Evolutionary conservation across 768 basidiomycete genomes (phyloP), one percentile per base, ranked within the genome.

Genomic region (Termitomyces sp.): DNA sequence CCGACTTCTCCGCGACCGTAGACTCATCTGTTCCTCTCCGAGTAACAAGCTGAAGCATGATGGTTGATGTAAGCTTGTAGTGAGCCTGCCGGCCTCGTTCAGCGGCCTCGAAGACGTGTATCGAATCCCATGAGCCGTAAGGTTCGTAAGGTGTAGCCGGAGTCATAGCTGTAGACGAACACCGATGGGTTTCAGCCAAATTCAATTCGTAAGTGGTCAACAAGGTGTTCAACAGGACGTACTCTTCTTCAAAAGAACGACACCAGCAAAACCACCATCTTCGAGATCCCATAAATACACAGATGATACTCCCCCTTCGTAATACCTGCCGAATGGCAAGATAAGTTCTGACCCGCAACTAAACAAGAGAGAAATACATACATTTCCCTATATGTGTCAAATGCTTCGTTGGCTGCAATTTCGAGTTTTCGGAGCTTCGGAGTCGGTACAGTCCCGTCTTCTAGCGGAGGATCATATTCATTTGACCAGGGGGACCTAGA

Each of bases 261-360:
- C 96, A 11, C 97, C 97, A 9, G 97, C 96, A 74, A 98, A 98
- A 55, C 90, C 92, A 16, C 92, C 93, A 68, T 98, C 96, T 60
- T 98, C 96, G 32, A 95, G 81, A 71, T 98, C 96, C 97, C 97
- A 99, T 20, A 99, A 86, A 75, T 96, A 99, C 16, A 97, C 96
- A 24, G 92, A 94, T 32, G 94, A 97, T 2, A 94, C 89, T 4
- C 97, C 97, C n/a, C 96, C 96, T 75, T 98, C 97, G 73, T 88
- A 99, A 79, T 99, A 99, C 83, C 90, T 92, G 65, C 24, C 44
- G 16, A 28, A 24, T 4, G 46, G 28, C 20, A 42, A 15, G 53
- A 35, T 48, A 55, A 38, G 36, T n/a, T 38, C 8, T 49, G 22
- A 3, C n/a, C 6, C 15, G n/a, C 9, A 20, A 50, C 7, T 16